phyloP scores from a whole-genome alignment of 768 basidiomycete species.

The Tricholoma saponaceum region DNA sequence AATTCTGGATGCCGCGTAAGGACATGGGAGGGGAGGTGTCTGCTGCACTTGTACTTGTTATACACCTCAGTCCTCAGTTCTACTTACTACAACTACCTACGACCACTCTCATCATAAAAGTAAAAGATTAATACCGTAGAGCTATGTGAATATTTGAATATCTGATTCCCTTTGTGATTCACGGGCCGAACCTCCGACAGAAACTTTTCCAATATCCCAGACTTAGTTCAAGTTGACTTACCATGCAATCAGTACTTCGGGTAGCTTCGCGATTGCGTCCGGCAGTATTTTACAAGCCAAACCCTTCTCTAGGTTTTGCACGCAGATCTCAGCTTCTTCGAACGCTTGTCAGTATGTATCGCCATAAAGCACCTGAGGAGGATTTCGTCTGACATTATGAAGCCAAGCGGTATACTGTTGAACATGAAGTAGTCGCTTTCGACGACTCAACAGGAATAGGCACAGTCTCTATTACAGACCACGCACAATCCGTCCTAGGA shows the following conservation, averaged over 20 bases:
- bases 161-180: too few relatives aligned
- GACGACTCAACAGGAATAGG: slow-evolving; percentile 78
- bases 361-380: not conserved
- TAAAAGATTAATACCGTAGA: slow-evolving; percentile 4
- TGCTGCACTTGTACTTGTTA: not conserved
- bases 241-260: slow-evolving; percentile 39
- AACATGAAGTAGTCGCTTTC: slow-evolving; percentile 83
- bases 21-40: not conserved
- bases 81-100: not conserved
- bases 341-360: slow-evolving; percentile 57
- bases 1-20: slow-evolving; percentile 37
- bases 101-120: slow-evolving; percentile 12
- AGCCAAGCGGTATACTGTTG: slow-evolving; percentile 80
- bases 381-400: slow-evolving; percentile 5
- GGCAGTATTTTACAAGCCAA: slow-evolving; percentile 15
- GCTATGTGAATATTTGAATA: too few relatives aligned
- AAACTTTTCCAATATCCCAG: not conserved
- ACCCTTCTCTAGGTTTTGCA: slow-evolving; percentile 15
- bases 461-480: slow-evolving; percentile 82
- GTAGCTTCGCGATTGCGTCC: slow-evolving; percentile 21
- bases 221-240: slow-evolving; percentile 7
- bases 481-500: slow-evolving; percentile 88
- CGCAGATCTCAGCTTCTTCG: slow-evolving; percentile 34
- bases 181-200: not conserved
- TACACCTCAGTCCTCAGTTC: slow-evolving; percentile 15